A percentile compares a stretch with the other conserved stretches of the same genome.
These are phyloP conservation scores for Metschnikowia dekortorum DNA, from an alignment of 805 yeast species.

Conservation along the genomic window DNA sequence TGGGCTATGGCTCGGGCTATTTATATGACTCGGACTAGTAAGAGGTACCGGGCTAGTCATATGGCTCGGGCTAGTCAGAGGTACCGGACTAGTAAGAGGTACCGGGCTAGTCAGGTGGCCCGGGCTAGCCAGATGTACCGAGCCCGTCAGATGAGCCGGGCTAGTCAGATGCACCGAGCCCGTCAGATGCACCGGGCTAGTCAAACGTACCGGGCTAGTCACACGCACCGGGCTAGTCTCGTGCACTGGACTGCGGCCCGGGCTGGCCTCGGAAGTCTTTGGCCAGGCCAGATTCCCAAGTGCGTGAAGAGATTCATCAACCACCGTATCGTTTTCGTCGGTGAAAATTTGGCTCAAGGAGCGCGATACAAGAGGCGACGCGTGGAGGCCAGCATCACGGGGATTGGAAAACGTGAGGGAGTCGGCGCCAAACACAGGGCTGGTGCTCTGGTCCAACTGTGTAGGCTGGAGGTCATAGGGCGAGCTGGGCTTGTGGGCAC, in stretches of 20 bases:
- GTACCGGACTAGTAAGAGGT: too few relatives aligned
- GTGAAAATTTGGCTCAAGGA: neutral
- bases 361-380: neutral
- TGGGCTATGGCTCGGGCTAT: too few relatives aligned
- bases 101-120: too few relatives aligned
- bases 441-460: constrained; percentile 7
- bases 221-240: too few relatives aligned
- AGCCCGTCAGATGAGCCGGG: too few relatives aligned
- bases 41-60: too few relatives aligned
- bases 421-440: constrained; percentile 5
- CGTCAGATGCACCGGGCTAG: too few relatives aligned
- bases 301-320: neutral
- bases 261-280: neutral
- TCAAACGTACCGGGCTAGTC: too few relatives aligned
- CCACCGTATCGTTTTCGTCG: neutral
- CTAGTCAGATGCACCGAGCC: too few relatives aligned
- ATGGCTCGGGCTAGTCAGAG: too few relatives aligned
- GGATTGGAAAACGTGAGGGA: constrained; percentile 8
- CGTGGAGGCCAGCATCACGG: neutral
- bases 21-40: too few relatives aligned
- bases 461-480: constrained; percentile 9
- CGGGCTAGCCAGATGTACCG: too few relatives aligned
- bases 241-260: neutral
- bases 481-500: constrained; percentile 1
- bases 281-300: neutral